A percentile compares a stretch with the other conserved stretches of the same genome.
Conservation (phyloP, 1,284 basidiomycete species). For the Ceratorhiza oryzae-sativae region DNA sequence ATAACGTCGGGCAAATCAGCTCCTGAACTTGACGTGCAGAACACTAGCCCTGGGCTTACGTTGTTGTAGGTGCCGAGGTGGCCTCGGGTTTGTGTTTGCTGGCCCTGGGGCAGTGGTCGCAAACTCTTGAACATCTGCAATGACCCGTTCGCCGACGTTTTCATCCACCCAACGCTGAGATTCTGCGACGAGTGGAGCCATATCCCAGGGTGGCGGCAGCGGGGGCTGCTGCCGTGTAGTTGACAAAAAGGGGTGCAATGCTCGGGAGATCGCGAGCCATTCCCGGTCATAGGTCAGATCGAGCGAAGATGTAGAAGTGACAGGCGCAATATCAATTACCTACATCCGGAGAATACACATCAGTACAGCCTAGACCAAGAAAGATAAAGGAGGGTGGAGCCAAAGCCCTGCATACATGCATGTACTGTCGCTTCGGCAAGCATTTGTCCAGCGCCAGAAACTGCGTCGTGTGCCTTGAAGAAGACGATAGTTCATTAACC, state of each 20-base stretch:
- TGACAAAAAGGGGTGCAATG: slow-evolving; percentile 82
- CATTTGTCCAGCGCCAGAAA: slow-evolving; percentile 97
- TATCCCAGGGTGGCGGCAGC: slow-evolving; percentile 67
- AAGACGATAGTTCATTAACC: slow-evolving; percentile 29
- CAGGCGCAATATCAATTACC: slow-evolving; percentile 72
- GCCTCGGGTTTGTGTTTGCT: slow-evolving; percentile 6
- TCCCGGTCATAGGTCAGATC: slow-evolving; percentile 76
- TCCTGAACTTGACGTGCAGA: not conserved
- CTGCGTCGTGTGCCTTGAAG: slow-evolving; percentile 58
- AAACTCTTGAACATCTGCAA: slow-evolving; percentile 75
- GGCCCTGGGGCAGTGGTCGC: slow-evolving; percentile 74
- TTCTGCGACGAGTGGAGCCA: slow-evolving; percentile 64
- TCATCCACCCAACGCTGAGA: slow-evolving; percentile 72
- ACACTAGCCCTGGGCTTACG: slow-evolving; percentile 35
- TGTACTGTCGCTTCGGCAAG: slow-evolving; percentile 77
- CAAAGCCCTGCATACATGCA: slow-evolving; percentile 69
- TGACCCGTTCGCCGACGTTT: slow-evolving; percentile 57
- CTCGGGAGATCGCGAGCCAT: slow-evolving; percentile 93
- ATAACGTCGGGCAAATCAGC: slow-evolving; percentile 30
- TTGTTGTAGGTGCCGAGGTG: slow-evolving; percentile 28
- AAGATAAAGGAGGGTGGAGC: not conserved
- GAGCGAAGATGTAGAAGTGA: slow-evolving; percentile 42
- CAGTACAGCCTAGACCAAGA: not conserved
- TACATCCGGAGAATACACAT: slow-evolving; percentile 48
- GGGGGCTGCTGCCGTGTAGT: slow-evolving; percentile 56